Evolutionary conservation across 345 rosid genomes (phyloP), one percentile per base, ranked within the genome.

Genomic region (Eucalyptus guilfoylei): DNA sequence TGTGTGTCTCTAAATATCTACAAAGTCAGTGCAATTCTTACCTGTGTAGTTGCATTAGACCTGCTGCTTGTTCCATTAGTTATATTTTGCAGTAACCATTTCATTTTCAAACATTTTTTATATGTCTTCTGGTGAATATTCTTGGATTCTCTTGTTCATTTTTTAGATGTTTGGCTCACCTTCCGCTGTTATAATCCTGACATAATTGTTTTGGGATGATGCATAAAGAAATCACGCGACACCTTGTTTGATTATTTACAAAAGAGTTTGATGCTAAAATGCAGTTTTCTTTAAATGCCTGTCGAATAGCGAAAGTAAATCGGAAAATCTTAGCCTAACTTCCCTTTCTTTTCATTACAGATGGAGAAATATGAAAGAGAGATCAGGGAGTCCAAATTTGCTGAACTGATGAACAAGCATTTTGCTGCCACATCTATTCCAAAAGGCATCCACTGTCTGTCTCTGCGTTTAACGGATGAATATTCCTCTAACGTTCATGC

Each of bases 401-500:
- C 97, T 48, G 99, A 97, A 91, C 95, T 97, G 87, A 96, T 96
- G 98, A 97, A 97, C 96, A 97, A 97, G 93, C 99, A 97, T 91
- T 96, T 96, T 90, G 99, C 99, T 89, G 99, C 99, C 88, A 96
- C 96, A 92, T 97, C 99, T 91, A 95, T 97, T 88, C 99, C 99
- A n/a, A 97, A 96, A 95, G 97, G 99, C 91, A 94, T 97, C 93
- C 97, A 97, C 87, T 97, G 99, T 92, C 98, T 97, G 89, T 93
- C 99, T 92, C 92, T 97, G 85, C 98, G 96, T 89, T 93, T 97
- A 89, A 97, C 99, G 10, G 99, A 96, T 93, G 99, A 97, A 91
- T 97, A 97, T 92, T 97, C 99, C 89, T 96, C 99, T 52, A 97
- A 97, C 90, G 98, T 99, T 91, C 97, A 95, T 87, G 99, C 99